Base-by-base conservation (phyloP, 306 rosid species). In the Pyrus communis region DNA sequence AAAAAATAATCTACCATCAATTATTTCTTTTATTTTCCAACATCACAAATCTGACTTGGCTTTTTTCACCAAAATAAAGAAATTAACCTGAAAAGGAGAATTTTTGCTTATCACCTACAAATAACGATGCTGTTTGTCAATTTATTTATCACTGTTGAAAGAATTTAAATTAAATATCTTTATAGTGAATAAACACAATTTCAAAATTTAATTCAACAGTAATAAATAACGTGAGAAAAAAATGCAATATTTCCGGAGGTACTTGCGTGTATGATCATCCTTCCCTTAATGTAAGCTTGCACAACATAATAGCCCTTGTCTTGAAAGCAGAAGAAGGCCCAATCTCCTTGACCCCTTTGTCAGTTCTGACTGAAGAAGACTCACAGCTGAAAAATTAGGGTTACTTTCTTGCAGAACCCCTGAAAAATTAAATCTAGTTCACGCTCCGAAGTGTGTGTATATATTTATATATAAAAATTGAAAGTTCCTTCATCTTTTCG, bases 381-480 rank as follows among this genome's bases (percentile, higher is more conserved):
- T 15, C 55, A 49, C 45, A 71, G 66, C 51, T 51, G 70, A 80
- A 78, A 49, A 74, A 52, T 79, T 31, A 54, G 60, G 74, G 62
- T 63, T 80, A 77, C 67, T 66, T 82, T 84, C 84, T 27, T 75
- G 60, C 49, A 21, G 57, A 22, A 46, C 31, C 49, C 70, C 62
- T 30, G 38, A 6, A 31, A 74, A 45, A 31, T 46, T 46, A 79
- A 55, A 67, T 67, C 55, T 62, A 40, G 33, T 64, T 30, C 42
- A 64, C 38, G 35, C 74, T 67, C 77, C 52, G 52, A 76, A 77
- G 81, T 33, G 38, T 33, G 38, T 33, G 7, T 33, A 3, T 35
- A 6, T 35, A 35, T 31, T 4, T 31, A 31, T 46, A 46, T 55
- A 71, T 40, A 46, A 22, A 54, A 60, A 54, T 74, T 59, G n/a